Evolutionary conservation across 31 red algal genomes (phyloP), one percentile per base, ranked within the genome.

Genomic region (Odonthalia washingtoniensis): DNA sequence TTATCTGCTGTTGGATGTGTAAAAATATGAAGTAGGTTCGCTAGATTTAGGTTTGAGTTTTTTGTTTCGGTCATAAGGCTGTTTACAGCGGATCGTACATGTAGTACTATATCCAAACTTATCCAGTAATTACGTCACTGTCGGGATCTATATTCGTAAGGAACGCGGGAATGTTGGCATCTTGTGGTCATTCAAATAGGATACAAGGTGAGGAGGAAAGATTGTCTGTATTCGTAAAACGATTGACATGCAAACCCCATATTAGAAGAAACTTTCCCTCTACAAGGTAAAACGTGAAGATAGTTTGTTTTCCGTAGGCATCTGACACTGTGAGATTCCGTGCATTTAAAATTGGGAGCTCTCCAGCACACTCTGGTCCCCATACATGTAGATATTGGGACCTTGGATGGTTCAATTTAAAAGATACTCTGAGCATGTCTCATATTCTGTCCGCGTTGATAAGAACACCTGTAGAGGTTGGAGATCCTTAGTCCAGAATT

Each of bases 21-120:
- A 36, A 80, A 80, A 18, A 42, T 24, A 27, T 61, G 76, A 21
- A 80, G 26, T n/a, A n/a, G n/a, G n/a, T n/a, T n/a, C n/a, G n/a
- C 5, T 5, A 27, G 31, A 61, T 80, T 80, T 36, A n/a, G 38
- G 21, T 80, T 27, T n/a, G n/a, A n/a, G n/a, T n/a, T n/a, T n/a
- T n/a, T n/a, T n/a, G n/a, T n/a, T n/a, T n/a, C n/a, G n/a, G 12
- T 14, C 0, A 80, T 16, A 0, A 64, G 44, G 6, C 31, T 63
- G 9, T 9, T 9, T 14, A 27, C 5, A 26, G 44, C 62, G 9
- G 40, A 80, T 12, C 12, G 28, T 14, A 18, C 5, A 61, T 80
- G 0, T 80, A 49, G n/a, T 18, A 61, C 62, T 5, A 80, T 80
- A 5, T 61, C 0, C 43, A 80, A 5, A 28, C 40, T 5, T 3